phyloP scores from a whole-genome alignment of 2,329 filamentous ascomycete species.

The Aureobasidium namibiae region DNA sequence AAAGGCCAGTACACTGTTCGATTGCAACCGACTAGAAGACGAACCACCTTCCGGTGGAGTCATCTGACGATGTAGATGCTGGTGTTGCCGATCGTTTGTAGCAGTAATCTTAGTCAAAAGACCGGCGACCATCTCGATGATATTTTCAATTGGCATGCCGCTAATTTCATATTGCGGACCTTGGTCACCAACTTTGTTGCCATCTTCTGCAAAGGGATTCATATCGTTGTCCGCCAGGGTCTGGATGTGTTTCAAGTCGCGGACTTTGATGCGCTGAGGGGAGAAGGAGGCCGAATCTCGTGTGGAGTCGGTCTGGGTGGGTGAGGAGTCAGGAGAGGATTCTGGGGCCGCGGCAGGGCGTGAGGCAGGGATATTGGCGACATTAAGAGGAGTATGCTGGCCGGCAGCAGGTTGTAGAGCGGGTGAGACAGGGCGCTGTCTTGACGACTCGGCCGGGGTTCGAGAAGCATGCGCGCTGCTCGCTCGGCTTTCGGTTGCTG shows the following conservation, averaged over 20 bases:
- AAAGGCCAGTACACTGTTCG: slow-evolving; percentile 77
- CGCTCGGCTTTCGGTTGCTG: slow-evolving; percentile 12
- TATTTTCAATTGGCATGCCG: slow-evolving; percentile 90
- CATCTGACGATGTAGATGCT: slow-evolving; percentile 72
- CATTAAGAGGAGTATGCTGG: slow-evolving; percentile 4
- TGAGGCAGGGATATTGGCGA: not conserved
- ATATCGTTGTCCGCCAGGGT: slow-evolving; percentile 73
- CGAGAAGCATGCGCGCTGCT: slow-evolving; percentile 10
- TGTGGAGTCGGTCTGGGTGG: slow-evolving; percentile 21
- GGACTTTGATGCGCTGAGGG: slow-evolving; percentile 64
- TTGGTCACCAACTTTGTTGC: slow-evolving; percentile 33
- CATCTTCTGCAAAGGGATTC: slow-evolving; percentile 47
- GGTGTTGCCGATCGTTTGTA: slow-evolving; percentile 90
- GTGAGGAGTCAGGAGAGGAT: slow-evolving; percentile 32
- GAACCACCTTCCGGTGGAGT: slow-evolving; percentile 51
- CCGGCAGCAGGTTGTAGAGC: slow-evolving; percentile 5
- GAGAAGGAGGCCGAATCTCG: slow-evolving; percentile 24
- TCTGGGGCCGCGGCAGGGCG: slow-evolving; percentile 21
- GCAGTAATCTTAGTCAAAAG: slow-evolving; percentile 94
- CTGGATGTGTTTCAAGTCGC: slow-evolving; percentile 84
- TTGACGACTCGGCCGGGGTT: not conserved
- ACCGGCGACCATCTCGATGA: slow-evolving; percentile 98
- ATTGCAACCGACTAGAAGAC: slow-evolving; percentile 53
- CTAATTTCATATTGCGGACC: slow-evolving; percentile 81
- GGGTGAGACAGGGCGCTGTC: slow-evolving; percentile 1